A percentile compares a stretch with the other conserved stretches of the same genome.
Conservation (phyloP, 1,139 yeast species). For the Diutina ranongensis region DNA sequence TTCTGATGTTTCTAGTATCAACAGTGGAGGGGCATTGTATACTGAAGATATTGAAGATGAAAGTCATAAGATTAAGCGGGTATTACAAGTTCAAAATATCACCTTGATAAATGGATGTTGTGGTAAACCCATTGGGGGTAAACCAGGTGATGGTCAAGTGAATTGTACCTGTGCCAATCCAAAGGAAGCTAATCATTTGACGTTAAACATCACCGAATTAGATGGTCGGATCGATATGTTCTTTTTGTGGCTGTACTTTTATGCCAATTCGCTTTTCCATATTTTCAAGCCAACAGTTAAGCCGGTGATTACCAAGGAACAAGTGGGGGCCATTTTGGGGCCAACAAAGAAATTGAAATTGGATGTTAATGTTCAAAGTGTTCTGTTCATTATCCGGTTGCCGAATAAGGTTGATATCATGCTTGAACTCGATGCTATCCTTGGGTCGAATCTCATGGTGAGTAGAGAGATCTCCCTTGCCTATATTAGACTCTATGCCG, state of each 20-base stretch:
- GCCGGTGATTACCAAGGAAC: conserved; percentile 18
- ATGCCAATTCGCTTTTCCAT: conserved; percentile 26
- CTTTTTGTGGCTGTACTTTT: conserved; percentile 32
- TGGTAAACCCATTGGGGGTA: too few species aligned
- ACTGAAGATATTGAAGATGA: not conserved
- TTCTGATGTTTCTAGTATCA: conserved; percentile 26
- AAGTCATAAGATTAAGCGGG: conserved; percentile 23
- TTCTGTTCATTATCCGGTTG: conserved; percentile 33
- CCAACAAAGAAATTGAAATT: conserved; percentile 16
- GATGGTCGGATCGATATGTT: conserved; percentile 32
- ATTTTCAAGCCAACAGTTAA: conserved; percentile 26
- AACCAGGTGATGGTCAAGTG: too few species aligned
- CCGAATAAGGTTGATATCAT: conserved; percentile 42
- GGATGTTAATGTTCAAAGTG: conserved; percentile 27
- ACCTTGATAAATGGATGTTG: conserved; percentile 9
- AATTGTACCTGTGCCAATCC: too few species aligned
- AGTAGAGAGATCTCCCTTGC: conserved; percentile 21
- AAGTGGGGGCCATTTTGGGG: conserved; percentile 15
- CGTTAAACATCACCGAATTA: conserved; percentile 23
- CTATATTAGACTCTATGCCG: conserved; percentile 36
- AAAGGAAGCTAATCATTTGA: conserved; percentile 13
- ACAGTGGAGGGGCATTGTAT: conserved; percentile 7
- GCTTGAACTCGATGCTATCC: conserved; percentile 35
- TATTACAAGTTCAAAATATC: conserved; percentile 20
- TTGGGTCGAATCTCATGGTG: conserved; percentile 18